Percentiles rank a stretch among this genome's conserved stretches.
Evolutionary conservation across 352 stramenopile species (phyloP).

Genomic region (Phytopythium delawarense): DNA sequence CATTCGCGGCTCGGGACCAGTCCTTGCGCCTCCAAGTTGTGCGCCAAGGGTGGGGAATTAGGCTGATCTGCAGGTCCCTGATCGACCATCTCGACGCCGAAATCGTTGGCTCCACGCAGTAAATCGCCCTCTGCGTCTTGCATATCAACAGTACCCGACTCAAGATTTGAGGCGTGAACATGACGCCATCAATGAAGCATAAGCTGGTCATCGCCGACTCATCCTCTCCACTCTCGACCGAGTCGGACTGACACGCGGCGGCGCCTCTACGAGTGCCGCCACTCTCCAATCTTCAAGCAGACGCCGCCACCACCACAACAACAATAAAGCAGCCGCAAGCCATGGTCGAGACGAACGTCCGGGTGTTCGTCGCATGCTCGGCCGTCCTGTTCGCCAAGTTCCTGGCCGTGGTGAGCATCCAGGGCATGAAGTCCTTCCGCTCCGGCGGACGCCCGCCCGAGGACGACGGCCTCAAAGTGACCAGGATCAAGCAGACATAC

Average conservation of each 20-base stretch:
- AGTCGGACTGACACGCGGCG: not conserved
- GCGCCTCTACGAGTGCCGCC: not conserved
- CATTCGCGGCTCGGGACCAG: no score
- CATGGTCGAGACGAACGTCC: constrained; percentile 21
- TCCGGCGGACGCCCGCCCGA: constrained; percentile 34
- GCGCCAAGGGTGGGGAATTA: not conserved
- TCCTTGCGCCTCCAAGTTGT: not conserved
- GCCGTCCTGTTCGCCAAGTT: constrained; percentile 45
- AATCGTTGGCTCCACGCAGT: no score
- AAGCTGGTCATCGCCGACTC: no score
- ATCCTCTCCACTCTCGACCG: not conserved
- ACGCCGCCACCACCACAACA: not conserved
- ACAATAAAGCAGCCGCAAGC: not conserved
- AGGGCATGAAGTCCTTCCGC: constrained; percentile 31
- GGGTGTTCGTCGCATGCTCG: constrained; percentile 28
- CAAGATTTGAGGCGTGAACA: no score
- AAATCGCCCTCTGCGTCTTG: no score
- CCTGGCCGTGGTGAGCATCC: constrained; percentile 24
- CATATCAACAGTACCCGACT: no score
- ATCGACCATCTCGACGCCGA: no score
- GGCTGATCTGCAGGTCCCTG: no score
- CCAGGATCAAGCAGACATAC: constrained; percentile 31
- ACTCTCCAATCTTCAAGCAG: constrained; percentile 8
- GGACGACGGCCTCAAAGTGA: constrained; percentile 21
- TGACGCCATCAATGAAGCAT: no score